Percentiles rank a stretch among this genome's conserved stretches.
These are phyloP conservation scores for Ganoderma lucidum DNA, from an alignment of 1,284 basidiomycete species.

Conservation along the genomic window DNA sequence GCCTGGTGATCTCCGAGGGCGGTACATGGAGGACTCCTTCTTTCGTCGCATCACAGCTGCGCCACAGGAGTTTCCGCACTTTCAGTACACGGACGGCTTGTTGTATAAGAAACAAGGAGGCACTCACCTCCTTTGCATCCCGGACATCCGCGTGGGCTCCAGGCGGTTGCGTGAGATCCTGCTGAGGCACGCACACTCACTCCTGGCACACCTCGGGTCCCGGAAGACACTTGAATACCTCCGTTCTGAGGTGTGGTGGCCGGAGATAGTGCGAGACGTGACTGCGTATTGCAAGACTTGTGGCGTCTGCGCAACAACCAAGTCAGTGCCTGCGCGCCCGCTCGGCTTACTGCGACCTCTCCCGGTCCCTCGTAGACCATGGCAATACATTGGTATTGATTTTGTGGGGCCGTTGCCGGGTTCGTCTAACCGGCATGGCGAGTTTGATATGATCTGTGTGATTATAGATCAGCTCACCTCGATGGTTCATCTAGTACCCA, in stretches of 20 bases:
- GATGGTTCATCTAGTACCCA: slow-evolving; percentile 41
- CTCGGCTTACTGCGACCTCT: slow-evolving; percentile 21
- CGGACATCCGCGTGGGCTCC: slow-evolving; percentile 27
- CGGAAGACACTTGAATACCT: slow-evolving; percentile 36
- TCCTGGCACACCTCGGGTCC: slow-evolving; percentile 38
- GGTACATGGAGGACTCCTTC: neutral
- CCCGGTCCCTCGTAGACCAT: slow-evolving; percentile 33
- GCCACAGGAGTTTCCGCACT: neutral
- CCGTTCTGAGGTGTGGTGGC: slow-evolving; percentile 40
- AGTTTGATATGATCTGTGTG: slow-evolving; percentile 40
- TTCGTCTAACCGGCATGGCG: slow-evolving; percentile 36
- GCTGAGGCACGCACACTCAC: slow-evolving; percentile 38
- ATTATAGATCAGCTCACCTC: slow-evolving; percentile 44
- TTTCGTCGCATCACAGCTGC: neutral
- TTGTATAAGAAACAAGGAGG: neutral
- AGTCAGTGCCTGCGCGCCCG: neutral
- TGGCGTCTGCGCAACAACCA: slow-evolving; percentile 32
- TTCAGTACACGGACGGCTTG: neutral
- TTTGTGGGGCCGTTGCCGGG: slow-evolving; percentile 46
- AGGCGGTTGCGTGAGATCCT: slow-evolving; percentile 34
- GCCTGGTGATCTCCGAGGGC: neutral
- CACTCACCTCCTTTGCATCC: slow-evolving; percentile 23
- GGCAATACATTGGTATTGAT: slow-evolving; percentile 43
- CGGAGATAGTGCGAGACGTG: slow-evolving; percentile 33
- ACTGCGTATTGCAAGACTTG: slow-evolving; percentile 35